These are phyloP conservation scores for Aspergillus costaricaensis DNA, from an alignment of 2,329 filamentous ascomycete species.

Conservation along the genomic window DNA sequence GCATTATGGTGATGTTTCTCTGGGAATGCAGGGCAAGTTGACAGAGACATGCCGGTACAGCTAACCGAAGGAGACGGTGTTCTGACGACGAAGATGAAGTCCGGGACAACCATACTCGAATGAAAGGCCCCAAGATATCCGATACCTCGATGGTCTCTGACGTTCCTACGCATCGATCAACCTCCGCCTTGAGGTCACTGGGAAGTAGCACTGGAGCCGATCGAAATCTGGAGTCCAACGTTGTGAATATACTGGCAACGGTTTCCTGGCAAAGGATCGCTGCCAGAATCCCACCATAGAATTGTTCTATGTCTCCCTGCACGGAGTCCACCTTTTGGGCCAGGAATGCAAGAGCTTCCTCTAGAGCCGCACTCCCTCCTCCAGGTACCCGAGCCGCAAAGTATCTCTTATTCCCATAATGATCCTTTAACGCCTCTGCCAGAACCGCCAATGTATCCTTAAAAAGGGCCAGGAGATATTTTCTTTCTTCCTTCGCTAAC, in stretches of 20 bases:
- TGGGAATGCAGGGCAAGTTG: slow-evolving; percentile 63
- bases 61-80: slow-evolving; percentile 46
- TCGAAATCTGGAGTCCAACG: slow-evolving; percentile 34
- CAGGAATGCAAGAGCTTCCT: slow-evolving; percentile 68
- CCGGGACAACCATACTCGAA: slow-evolving; percentile 57
- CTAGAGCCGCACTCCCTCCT: slow-evolving; percentile 76
- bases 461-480: slow-evolving; percentile 68
- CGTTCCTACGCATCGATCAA: slow-evolving; percentile 42
- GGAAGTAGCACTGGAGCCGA: slow-evolving; percentile 18
- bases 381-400: slow-evolving; percentile 75
- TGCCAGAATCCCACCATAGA: slow-evolving; percentile 79
- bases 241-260: slow-evolving; percentile 66
- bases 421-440: slow-evolving; percentile 71
- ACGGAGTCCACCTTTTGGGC: slow-evolving; percentile 55
- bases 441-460: slow-evolving; percentile 61
- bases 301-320: slow-evolving; percentile 66
- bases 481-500: slow-evolving; percentile 63
- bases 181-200: slow-evolving; percentile 29
- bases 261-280: slow-evolving; percentile 79
- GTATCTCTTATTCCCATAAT: slow-evolving; percentile 84
- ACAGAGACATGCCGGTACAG: slow-evolving; percentile 66
- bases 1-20: slow-evolving; percentile 70
- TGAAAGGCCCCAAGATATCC: slow-evolving; percentile 41
- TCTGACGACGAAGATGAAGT: slow-evolving; percentile 55
- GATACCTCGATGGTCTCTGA: slow-evolving; percentile 47